phyloP scores from a whole-genome alignment of 2,329 filamentous ascomycete species.

The Fusarium foetens region DNA sequence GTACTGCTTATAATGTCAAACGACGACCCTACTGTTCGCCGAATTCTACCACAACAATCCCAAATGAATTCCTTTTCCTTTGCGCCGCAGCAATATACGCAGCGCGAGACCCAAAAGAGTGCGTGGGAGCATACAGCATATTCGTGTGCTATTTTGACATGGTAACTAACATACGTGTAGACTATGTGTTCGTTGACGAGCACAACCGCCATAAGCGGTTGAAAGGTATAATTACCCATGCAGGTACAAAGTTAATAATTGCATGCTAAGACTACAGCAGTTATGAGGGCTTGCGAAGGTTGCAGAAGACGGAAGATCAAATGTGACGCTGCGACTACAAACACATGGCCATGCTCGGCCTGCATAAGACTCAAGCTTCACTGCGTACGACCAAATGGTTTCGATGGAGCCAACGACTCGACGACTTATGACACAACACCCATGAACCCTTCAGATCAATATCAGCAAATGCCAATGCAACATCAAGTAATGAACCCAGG shows the following conservation, averaged over 20 bases:
- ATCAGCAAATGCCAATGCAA: conserved; percentile 64
- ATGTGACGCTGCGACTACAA: conserved; percentile 95
- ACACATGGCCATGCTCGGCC: conserved; percentile 96
- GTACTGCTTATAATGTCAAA: conserved; percentile 62
- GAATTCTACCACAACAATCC: conserved; percentile 70
- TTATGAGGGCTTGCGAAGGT: conserved; percentile 97
- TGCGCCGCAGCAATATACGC: conserved; percentile 66
- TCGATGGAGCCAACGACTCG: conserved; percentile 60
- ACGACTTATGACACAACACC: conserved; percentile 49
- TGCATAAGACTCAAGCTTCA: conserved; percentile 92
- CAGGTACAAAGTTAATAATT: neutral
- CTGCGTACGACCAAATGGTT: conserved; percentile 88
- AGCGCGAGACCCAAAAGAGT: conserved; percentile 86
- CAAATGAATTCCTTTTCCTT: conserved; percentile 79
- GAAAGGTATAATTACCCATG: conserved; percentile 73
- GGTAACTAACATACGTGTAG: conserved; percentile 57
- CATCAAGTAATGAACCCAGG: conserved; percentile 56
- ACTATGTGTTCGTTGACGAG: conserved; percentile 99
- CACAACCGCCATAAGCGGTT: conserved; percentile 97
- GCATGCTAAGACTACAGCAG: conserved; percentile 56
- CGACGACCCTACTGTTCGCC: conserved; percentile 68
- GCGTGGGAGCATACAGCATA: conserved; percentile 51
- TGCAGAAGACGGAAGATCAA: conserved; percentile 97
- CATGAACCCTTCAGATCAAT: conserved; percentile 48
- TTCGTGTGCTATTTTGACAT: neutral